Conservation (phyloP, 192 early-diverging fungal genomes). For the Backusella morwellensis region DNA sequence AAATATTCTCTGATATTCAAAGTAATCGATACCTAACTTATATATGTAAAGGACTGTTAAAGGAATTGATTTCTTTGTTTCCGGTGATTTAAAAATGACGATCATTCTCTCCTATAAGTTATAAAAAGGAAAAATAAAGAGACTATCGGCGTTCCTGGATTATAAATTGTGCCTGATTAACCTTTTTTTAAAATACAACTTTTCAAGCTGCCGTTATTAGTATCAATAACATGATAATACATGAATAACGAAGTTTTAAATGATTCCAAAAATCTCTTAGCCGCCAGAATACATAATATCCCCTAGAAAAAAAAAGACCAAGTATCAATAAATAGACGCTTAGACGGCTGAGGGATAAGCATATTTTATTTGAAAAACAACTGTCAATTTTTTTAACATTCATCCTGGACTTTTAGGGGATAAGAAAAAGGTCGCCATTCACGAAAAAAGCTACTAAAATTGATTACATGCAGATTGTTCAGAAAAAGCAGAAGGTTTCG, state of each 20-base stretch:
- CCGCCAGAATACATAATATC: neutral
- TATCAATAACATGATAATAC: neutral
- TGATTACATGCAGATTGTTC: neutral
- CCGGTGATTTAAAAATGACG: neutral
- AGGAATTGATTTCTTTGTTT: neutral
- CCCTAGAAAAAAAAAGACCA: too few species aligned
- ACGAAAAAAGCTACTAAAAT: neutral
- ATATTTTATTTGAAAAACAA: too few species aligned
- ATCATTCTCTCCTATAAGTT: neutral
- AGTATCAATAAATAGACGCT: too few species aligned
- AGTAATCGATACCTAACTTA: neutral
- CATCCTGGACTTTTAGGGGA: too few species aligned
- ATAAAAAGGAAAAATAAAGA: neutral
- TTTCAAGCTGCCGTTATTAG: neutral
- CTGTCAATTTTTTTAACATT: too few species aligned
- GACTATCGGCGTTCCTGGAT: neutral
- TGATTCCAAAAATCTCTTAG: neutral
- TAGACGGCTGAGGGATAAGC: too few species aligned
- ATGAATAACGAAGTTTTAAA: neutral
- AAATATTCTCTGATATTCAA: neutral
- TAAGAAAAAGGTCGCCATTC: neutral
- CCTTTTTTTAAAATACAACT: neutral
- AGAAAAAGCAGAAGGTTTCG: neutral
- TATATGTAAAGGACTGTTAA: neutral
- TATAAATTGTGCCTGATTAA: neutral